These are phyloP conservation scores for Glycine soja DNA, from an alignment of 306 rosid species.

Conservation along the genomic window DNA sequence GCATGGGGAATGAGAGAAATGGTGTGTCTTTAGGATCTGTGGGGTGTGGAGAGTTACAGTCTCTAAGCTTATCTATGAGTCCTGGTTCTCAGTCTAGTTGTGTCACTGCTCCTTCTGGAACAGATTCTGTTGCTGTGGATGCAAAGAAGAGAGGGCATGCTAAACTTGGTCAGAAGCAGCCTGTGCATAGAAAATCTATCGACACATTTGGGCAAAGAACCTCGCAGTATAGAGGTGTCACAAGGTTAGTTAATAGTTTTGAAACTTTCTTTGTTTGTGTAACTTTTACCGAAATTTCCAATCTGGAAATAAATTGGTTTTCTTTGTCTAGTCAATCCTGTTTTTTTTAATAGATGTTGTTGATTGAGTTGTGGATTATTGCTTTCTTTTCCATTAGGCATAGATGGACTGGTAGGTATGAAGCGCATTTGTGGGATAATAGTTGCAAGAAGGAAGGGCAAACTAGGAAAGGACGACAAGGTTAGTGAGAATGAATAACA, in stretches of 20 bases:
- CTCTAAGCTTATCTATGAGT: constrained; percentile 83
- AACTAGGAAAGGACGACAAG: constrained; percentile 98
- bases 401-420: constrained; percentile 98
- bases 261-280: neutral
- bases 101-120: constrained; percentile 68
- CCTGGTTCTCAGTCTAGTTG: constrained; percentile 99
- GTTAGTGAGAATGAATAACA: constrained; percentile 49
- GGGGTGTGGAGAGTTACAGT: constrained; percentile 75
- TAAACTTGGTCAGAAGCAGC: constrained; percentile 74
- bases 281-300: neutral
- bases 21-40: constrained; percentile 50
- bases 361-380: neutral
- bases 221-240: constrained; percentile 95
- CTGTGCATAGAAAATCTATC: constrained; percentile 89
- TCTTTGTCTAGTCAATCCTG: neutral
- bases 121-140: constrained; percentile 61
- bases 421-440: constrained; percentile 99
- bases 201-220: constrained; percentile 99
- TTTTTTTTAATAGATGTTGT: neutral
- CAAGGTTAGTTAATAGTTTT: constrained; percentile 61
- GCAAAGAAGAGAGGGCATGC: constrained; percentile 77
- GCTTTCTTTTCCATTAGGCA: constrained; percentile 57
- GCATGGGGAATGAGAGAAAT: constrained; percentile 43
- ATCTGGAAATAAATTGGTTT: neutral
- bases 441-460: constrained; percentile 99